phyloP scores from a whole-genome alignment of 75 land plant species.

The Pinus tabuliformis region DNA sequence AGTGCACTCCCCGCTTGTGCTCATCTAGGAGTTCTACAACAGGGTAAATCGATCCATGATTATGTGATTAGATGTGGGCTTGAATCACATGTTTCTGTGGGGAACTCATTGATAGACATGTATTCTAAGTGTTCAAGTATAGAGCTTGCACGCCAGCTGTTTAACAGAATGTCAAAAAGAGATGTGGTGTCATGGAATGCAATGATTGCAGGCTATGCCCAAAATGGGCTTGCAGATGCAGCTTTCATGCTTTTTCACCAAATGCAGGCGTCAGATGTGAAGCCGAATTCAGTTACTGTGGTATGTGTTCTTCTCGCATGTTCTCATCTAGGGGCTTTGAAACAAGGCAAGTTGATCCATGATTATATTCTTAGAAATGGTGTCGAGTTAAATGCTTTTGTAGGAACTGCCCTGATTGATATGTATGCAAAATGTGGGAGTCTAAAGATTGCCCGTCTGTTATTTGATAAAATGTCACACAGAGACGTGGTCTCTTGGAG shows the following conservation, averaged over 20 bases:
- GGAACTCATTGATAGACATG: conserved; percentile 10
- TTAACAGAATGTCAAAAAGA: conserved; percentile 9
- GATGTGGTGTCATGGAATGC: conserved; percentile 23
- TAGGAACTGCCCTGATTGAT: conserved; percentile 17
- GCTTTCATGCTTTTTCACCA: conserved; percentile 10
- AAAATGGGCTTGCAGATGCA: conserved; percentile 8
- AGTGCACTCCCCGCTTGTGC: conserved; percentile 61
- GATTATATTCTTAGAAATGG: conserved; percentile 1
- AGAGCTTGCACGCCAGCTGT: conserved; percentile 9
- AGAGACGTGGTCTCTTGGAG: conserved; percentile 23
- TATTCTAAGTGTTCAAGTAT: conserved; percentile 14
- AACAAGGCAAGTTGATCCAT: conserved; percentile 10
- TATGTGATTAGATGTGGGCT: conserved; percentile 5
- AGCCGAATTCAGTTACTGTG: conserved; percentile 13
- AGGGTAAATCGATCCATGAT: conserved; percentile 23
- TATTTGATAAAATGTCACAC: conserved; percentile 14
- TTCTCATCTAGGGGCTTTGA: conserved; percentile 10
- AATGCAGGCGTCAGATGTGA: conserved; percentile 8
- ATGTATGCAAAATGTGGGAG: conserved; percentile 30
- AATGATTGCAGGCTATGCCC: conserved; percentile 12
- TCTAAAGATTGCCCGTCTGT: conserved; percentile 12
- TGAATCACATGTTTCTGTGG: conserved; percentile 1
- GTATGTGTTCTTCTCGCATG: conserved; percentile 14
- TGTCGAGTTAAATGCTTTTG: background rate
- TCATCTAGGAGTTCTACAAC: conserved; percentile 34